phyloP scores from a whole-genome alignment of 148 eudicot species.

The Rhododendron henanense region DNA sequence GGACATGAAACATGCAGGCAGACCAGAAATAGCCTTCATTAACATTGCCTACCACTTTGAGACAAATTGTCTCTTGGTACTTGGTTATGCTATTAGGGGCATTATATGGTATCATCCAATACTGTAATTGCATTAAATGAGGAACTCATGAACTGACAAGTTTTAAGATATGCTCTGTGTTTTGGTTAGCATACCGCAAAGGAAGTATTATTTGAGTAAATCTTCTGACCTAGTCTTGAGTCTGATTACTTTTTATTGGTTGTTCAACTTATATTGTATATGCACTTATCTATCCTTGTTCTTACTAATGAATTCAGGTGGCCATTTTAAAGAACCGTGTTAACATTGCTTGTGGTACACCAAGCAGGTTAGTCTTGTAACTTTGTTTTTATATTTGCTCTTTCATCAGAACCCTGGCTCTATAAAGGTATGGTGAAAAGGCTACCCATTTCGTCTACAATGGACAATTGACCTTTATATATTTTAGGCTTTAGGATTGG shows the following conservation, averaged over 20 bases:
- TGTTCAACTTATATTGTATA: neutral
- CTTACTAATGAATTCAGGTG: slow-evolving; percentile 40
- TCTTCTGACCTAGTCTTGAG: neutral
- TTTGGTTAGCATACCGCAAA: neutral
- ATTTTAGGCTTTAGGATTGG: neutral
- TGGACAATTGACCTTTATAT: neutral
- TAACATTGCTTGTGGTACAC: slow-evolving; percentile 89
- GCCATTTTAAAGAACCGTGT: slow-evolving; percentile 64
- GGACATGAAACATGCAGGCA: neutral
- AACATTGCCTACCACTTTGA: neutral
- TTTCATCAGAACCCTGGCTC: neutral
- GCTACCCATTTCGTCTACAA: neutral
- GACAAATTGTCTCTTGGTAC: neutral
- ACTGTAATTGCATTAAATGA: neutral
- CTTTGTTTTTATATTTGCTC: neutral
- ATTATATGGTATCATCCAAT: neutral
- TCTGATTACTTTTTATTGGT: neutral
- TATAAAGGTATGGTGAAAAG: neutral
- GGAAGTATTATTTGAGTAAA: neutral
- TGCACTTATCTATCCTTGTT: neutral
- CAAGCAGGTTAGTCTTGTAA: slow-evolving; percentile 59
- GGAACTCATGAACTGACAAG: neutral
- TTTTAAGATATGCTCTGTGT: neutral
- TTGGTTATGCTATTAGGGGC: neutral
- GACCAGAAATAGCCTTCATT: neutral